Evolutionary conservation across 371 early-diverging fungal species (phyloP), one percentile per base, ranked within the genome.

Genomic region (Mortierella polycephala): DNA sequence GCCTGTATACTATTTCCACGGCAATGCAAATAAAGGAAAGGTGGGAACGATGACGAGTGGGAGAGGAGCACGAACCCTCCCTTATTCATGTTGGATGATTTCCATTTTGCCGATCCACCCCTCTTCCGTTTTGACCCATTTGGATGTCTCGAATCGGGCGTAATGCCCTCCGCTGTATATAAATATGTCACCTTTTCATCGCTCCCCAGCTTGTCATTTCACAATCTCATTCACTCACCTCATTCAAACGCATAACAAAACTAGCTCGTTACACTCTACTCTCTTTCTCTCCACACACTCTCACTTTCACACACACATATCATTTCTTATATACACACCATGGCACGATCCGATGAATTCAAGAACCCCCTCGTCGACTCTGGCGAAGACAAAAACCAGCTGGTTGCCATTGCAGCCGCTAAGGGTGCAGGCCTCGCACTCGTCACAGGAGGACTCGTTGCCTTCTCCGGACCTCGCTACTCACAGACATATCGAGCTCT

Each of bases 401-500:
- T 66, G 42, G 44, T 75, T 45, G 44, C 60, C 39, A 37, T 52
- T 12, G 67, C 62, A 46, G 67, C 72, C 13, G 51, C 51, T 18
- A 51, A 51, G 51, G 51, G 51, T 18, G 51, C 51, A 10, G 51
- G 51, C 10, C 51, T 58, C 30, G 52, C 54, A 57, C 21, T 64
- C 57, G 64, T 57, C n/a, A 57, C 64, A 4, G 59, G 59, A 9
- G 66, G 66, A 21, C 44, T 66, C 30, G n/a, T 66, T 42, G 66
- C 66, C 52, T 20, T 60, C 37, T 60, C 55, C 8, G 61, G 61
- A 7, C 51, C 74, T 13, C 69, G 74, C 40, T 74, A 80, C 59
- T 72, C 79, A 12, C 57, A 63, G 18, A 53, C 57, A 60, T 80
- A 80, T 52, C 67, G 60, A 49, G 62, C 60, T 16, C 67, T 80